Base-by-base conservation (phyloP, 1,284 basidiomycete genomes). In the Golubevia pallescens region DNA sequence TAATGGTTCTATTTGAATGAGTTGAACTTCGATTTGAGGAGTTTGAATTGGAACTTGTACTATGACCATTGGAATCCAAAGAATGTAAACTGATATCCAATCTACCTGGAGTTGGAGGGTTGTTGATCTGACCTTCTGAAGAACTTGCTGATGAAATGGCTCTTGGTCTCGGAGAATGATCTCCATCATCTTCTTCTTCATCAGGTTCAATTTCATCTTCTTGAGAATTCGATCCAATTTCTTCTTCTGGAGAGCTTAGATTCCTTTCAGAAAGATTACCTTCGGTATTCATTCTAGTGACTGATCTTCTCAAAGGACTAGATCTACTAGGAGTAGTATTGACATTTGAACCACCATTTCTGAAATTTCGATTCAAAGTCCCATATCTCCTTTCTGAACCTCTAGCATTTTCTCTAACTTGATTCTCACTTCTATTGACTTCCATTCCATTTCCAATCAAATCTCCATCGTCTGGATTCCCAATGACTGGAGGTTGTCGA, bases 31-130 rank as follows among this genome's bases (percentile, higher is more conserved):
- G 5, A 38, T 38, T 38, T 38, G 34, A 38, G 10, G 5, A 5
- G 10, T 38, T 38, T 5, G 34, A 5, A 38, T 38, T 38, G 3
- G 34, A 38, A 38, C 34, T 10, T 38, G 34, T 5, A 38, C 5
- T 5, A 38, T 38, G 34, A 38, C 34, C 34, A 38, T 38, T 38
- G 10, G 3, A 10, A 38, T 38, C 54, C 13, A 56, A 56, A 32
- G 5, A 6, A 60, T 81, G 78, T 42, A 81, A 59, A 34, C 74
- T 77, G 54, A 81, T 81, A 51, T 81, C 78, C 10, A 81, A 64
- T 16, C 71, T 65, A 32, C 77, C 68, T 5, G 78, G 78, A 20
- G 78, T 81, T 0, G 78, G 78, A 7, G 78, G 78, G 38, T 81
- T 81, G 24, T 75, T 75, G 20, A 68, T 69, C 1, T 76, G 77